Evolutionary conservation across 2,329 filamentous ascomycete genomes (phyloP).

Genomic region (Aspergillus sp.): DNA sequence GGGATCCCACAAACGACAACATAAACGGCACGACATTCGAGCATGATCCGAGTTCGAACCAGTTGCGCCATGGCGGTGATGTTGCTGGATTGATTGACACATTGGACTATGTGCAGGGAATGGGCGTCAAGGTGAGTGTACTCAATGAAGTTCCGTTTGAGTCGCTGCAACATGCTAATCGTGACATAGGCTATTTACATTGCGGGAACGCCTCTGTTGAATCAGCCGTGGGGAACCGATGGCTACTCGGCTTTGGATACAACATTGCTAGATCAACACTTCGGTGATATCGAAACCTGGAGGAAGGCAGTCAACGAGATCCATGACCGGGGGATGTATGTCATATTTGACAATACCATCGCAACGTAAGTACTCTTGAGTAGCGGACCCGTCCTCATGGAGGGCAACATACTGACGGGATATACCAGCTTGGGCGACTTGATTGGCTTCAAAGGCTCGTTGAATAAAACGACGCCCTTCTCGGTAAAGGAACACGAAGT

Average conservation of each 20-base stretch:
- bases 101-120: constrained; percentile 56
- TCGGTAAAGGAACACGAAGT: constrained; percentile 49
- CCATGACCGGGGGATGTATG: constrained; percentile 57
- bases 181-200: constrained; percentile 48
- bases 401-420: neutral
- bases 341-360: constrained; percentile 58
- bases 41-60: constrained; percentile 52
- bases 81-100: constrained; percentile 50
- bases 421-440: constrained; percentile 46
- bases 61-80: constrained; percentile 57
- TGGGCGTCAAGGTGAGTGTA: constrained; percentile 50
- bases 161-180: constrained; percentile 4
- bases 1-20: constrained; percentile 57
- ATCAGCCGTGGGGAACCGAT: constrained; percentile 56
- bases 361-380: constrained; percentile 42
- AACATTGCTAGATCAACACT: constrained; percentile 56
- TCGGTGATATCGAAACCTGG: constrained; percentile 52
- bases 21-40: constrained; percentile 54
- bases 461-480: constrained; percentile 53
- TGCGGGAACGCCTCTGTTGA: constrained; percentile 57
- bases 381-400: neutral
- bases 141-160: neutral
- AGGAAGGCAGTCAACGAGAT: constrained; percentile 51
- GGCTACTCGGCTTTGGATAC: constrained; percentile 54
- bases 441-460: constrained; percentile 53